phyloP scores from a whole-genome alignment of 441 rosid species.

The Pelargonium australe region DNA sequence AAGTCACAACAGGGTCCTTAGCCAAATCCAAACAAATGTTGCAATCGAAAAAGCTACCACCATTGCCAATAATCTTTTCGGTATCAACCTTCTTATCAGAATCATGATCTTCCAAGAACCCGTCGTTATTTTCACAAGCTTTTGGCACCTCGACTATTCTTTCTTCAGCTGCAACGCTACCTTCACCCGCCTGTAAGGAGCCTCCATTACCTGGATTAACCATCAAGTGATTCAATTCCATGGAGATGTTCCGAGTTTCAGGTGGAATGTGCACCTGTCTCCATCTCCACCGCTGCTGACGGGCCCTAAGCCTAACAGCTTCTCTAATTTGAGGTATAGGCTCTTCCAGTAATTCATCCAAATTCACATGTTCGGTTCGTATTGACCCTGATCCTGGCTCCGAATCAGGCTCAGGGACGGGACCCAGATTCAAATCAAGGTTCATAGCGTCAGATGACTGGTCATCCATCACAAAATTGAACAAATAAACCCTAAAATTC shows the following conservation, averaged over 20 bases:
- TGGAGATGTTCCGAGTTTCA: constrained; percentile 43
- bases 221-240: constrained; percentile 52
- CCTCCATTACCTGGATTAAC: constrained; percentile 42
- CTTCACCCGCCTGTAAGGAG: constrained; percentile 80
- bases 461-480: constrained; percentile 48
- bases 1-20: constrained; percentile 82
- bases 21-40: constrained; percentile 89
- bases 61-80: constrained; percentile 49
- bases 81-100: constrained; percentile 49
- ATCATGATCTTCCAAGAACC: constrained; percentile 44
- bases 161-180: constrained; percentile 70
- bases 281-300: constrained; percentile 47
- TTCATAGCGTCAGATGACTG: constrained; percentile 78
- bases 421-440: constrained; percentile 92
- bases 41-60: constrained; percentile 80
- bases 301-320: constrained; percentile 45
- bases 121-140: constrained; percentile 58
- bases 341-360: constrained; percentile 55
- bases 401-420: constrained; percentile 50
- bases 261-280: constrained; percentile 41
- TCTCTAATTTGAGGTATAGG: constrained; percentile 50
- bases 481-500: neutral
- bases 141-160: constrained; percentile 54
- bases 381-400: constrained; percentile 33
- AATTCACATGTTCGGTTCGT: constrained; percentile 41